Percentiles rank a stretch among this genome's conserved stretches.
Conservation (phyloP, 1,284 basidiomycete species). For the Polyporus tsugae region DNA sequence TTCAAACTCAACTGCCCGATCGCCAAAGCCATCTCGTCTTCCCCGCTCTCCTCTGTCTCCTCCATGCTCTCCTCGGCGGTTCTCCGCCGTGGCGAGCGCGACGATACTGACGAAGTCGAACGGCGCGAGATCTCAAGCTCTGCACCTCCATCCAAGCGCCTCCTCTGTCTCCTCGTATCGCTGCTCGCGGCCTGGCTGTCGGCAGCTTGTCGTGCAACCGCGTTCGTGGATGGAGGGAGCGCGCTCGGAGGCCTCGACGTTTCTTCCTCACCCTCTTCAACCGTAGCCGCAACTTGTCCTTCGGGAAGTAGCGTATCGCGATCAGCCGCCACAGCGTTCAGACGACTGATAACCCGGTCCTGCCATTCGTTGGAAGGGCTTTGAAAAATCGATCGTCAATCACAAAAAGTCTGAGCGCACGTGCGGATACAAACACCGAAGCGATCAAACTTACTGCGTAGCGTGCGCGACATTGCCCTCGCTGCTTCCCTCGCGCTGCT, state of each 20-base stretch:
- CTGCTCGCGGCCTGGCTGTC: slow-evolving; percentile 16
- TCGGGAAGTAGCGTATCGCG: slow-evolving; percentile 38
- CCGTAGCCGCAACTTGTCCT: slow-evolving; percentile 31
- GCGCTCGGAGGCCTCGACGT: slow-evolving; percentile 26
- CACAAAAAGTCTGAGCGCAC: not conserved
- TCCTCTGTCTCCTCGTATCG: slow-evolving; percentile 36
- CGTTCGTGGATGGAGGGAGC: slow-evolving; percentile 18
- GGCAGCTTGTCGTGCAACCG: slow-evolving; percentile 15
- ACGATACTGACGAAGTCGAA: slow-evolving; percentile 38
- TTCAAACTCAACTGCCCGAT: slow-evolving; percentile 86
- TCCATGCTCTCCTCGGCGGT: slow-evolving; percentile 42
- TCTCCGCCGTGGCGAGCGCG: slow-evolving; percentile 35
- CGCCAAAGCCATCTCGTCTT: slow-evolving; percentile 71
- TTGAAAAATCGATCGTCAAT: slow-evolving; percentile 6
- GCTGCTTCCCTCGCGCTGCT: slow-evolving; percentile 40
- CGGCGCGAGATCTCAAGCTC: slow-evolving; percentile 30
- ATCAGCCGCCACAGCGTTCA: slow-evolving; percentile 37
- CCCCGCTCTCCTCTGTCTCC: slow-evolving; percentile 56
- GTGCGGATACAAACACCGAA: slow-evolving; percentile 1
- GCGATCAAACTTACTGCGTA: slow-evolving; percentile 60
- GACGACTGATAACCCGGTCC: slow-evolving; percentile 59
- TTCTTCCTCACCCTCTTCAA: slow-evolving; percentile 28
- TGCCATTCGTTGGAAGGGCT: slow-evolving; percentile 83
- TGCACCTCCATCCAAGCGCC: slow-evolving; percentile 34
- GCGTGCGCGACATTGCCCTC: slow-evolving; percentile 52